A percentile compares a stretch with the other conserved stretches of the same genome.
Conservation (phyloP, 2,329 filamentous ascomycete species). For the Metarhizium brunneum region DNA sequence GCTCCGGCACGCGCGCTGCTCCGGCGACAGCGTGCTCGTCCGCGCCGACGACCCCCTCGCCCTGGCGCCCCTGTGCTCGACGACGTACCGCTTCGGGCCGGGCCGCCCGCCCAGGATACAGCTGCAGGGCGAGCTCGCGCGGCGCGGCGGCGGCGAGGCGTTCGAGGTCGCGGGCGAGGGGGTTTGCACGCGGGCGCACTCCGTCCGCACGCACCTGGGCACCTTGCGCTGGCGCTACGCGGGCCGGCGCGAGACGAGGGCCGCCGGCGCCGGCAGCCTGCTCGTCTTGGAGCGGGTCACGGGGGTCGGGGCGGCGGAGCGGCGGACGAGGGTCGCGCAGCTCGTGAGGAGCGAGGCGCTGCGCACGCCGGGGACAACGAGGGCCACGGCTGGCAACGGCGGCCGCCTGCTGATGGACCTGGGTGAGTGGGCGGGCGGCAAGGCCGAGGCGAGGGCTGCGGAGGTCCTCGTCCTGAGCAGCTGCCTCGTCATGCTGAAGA, state of each 20-base stretch:
- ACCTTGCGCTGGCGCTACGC: constrained; percentile 49
- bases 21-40: constrained; percentile 39
- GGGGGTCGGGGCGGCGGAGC: constrained; percentile 21
- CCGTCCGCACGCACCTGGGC: constrained; percentile 38
- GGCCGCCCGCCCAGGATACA: constrained; percentile 38
- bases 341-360: constrained; percentile 31
- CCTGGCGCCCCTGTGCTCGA: constrained; percentile 33
- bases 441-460: constrained; percentile 27
- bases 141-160: constrained; percentile 11
- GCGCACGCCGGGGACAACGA: constrained; percentile 29
- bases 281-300: constrained; percentile 43
- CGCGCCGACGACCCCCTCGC: constrained; percentile 28
- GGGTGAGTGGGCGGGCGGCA: constrained; percentile 22
- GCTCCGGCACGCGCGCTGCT: constrained; percentile 34
- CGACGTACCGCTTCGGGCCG: constrained; percentile 49
- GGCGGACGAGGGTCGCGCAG: constrained; percentile 27
- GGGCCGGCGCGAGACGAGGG: constrained; percentile 34
- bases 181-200: constrained; percentile 35
- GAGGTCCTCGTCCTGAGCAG: constrained; percentile 46
- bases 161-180: constrained; percentile 22
- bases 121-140: constrained; percentile 10
- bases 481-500: constrained; percentile 54
- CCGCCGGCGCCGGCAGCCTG: constrained; percentile 28
- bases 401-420: constrained; percentile 37
- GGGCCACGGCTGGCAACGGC: constrained; percentile 37